Evolutionary conservation across 345 rosid species (phyloP).

Genomic region (Carallia pectinifolia): DNA sequence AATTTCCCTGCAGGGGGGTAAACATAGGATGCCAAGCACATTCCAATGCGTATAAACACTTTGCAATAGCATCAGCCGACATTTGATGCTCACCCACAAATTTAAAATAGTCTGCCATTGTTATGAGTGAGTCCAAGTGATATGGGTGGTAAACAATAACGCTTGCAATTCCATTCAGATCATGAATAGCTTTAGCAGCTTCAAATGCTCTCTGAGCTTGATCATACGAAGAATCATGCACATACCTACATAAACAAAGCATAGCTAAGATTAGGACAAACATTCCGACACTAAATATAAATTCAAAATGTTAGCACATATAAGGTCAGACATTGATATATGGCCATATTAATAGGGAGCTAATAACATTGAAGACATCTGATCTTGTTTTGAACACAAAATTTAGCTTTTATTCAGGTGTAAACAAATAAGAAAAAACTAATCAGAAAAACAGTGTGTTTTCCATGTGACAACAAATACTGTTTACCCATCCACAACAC

Average conservation of each 20-base stretch:
- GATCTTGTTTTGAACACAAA: too few species aligned
- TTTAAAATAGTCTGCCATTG: constrained; percentile 88
- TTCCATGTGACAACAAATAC: too few species aligned
- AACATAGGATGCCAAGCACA: constrained; percentile 92
- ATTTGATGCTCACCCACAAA: constrained; percentile 79
- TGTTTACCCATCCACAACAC: too few species aligned
- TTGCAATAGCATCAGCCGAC: constrained; percentile 79
- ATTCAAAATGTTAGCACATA: background rate
- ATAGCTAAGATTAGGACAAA: constrained; percentile 8
- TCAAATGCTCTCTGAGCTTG: constrained; percentile 77
- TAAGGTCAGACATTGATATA: background rate
- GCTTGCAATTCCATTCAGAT: constrained; percentile 72
- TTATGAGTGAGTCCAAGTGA: constrained; percentile 85
- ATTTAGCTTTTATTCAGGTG: too few species aligned
- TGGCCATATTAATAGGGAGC: background rate
- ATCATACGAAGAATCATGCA: constrained; percentile 55
- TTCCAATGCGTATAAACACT: constrained; percentile 78
- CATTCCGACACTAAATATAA: background rate
- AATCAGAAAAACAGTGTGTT: too few species aligned
- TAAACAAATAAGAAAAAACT: too few species aligned
- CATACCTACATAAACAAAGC: constrained; percentile 39
- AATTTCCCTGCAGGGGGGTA: constrained; percentile 66
- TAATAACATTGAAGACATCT: background rate
- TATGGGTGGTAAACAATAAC: constrained; percentile 66
- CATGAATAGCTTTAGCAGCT: constrained; percentile 83